Conservation (phyloP, 2,329 filamentous ascomycete species). For the Calycina herbarum region DNA sequence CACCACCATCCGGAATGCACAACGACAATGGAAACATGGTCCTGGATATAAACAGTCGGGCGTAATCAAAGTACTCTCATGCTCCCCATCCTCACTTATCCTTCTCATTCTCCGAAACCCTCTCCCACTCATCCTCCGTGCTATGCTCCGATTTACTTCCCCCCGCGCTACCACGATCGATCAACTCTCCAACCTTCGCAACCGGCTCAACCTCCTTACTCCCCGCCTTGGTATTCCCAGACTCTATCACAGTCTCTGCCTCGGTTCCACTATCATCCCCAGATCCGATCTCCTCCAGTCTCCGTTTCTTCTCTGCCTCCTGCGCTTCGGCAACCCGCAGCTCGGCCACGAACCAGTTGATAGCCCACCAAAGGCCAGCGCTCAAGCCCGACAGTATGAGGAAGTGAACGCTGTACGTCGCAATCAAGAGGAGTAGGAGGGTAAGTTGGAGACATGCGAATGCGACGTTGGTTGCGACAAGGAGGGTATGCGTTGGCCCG, state of each 20-base stretch:
- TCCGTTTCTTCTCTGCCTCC: constrained; percentile 41
- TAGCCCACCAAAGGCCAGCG: constrained; percentile 83
- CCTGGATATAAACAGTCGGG: constrained; percentile 12
- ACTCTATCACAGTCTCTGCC: constrained; percentile 54
- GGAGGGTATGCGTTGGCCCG: constrained; percentile 82
- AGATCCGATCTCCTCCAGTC: constrained; percentile 26
- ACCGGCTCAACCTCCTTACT: constrained; percentile 35
- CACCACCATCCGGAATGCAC: not conserved
- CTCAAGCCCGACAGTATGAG: constrained; percentile 76
- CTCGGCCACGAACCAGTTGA: constrained; percentile 94
- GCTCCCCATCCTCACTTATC: constrained; percentile 44
- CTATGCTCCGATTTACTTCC: constrained; percentile 60
- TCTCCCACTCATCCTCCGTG: constrained; percentile 98
- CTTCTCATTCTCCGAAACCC: constrained; percentile 75
- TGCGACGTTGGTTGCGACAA: constrained; percentile 85
- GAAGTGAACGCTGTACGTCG: constrained; percentile 88
- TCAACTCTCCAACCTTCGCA: constrained; percentile 32
- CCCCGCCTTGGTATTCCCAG: constrained; percentile 21
- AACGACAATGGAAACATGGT: not conserved
- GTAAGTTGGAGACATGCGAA: constrained; percentile 84
- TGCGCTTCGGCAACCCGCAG: constrained; percentile 49
- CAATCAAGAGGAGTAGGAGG: constrained; percentile 72
- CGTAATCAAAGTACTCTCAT: not conserved
- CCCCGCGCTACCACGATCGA: constrained; percentile 32
- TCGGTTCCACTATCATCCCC: constrained; percentile 44